Conservation (phyloP, 2,329 filamentous ascomycete genomes). For the Ilyonectria sp. region DNA sequence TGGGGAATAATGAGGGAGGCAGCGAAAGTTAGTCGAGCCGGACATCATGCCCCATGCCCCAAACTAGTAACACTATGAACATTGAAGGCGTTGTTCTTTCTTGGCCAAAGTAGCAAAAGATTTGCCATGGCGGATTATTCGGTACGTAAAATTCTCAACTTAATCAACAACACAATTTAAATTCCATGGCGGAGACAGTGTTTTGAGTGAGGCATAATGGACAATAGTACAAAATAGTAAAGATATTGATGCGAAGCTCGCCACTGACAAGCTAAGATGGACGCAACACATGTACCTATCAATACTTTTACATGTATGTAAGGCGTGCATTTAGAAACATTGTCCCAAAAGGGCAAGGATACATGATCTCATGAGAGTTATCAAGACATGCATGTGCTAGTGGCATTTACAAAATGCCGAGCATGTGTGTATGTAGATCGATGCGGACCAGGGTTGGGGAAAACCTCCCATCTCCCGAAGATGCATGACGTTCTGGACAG, state of each 20-base stretch:
- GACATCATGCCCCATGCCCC: not conserved
- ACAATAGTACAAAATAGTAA: too few species aligned
- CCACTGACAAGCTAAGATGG: not conserved
- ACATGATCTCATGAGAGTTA: not conserved
- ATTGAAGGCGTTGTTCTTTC: not conserved
- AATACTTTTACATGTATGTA: too few species aligned
- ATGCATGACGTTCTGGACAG: slow-evolving; percentile 2
- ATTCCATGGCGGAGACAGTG: too few species aligned
- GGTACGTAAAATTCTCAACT: too few species aligned
- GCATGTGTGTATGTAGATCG: slow-evolving; percentile 14
- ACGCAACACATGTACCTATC: not conserved
- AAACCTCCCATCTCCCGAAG: not conserved
- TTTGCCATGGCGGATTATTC: too few species aligned
- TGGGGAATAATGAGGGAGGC: not conserved
- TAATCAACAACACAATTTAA: too few species aligned
- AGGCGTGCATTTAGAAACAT: too few species aligned
- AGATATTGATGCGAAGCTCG: too few species aligned
- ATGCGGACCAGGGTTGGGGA: slow-evolving; percentile 15
- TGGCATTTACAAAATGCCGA: not conserved
- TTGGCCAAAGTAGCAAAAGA: not conserved
- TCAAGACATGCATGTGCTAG: not conserved
- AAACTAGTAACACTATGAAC: not conserved
- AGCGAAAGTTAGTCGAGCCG: not conserved
- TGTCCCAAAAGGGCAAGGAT: too few species aligned
- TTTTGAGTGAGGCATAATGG: too few species aligned